Evolutionary conservation across 139 green algal genomes (phyloP).

Genomic region (Haematococcus lacustris): DNA sequence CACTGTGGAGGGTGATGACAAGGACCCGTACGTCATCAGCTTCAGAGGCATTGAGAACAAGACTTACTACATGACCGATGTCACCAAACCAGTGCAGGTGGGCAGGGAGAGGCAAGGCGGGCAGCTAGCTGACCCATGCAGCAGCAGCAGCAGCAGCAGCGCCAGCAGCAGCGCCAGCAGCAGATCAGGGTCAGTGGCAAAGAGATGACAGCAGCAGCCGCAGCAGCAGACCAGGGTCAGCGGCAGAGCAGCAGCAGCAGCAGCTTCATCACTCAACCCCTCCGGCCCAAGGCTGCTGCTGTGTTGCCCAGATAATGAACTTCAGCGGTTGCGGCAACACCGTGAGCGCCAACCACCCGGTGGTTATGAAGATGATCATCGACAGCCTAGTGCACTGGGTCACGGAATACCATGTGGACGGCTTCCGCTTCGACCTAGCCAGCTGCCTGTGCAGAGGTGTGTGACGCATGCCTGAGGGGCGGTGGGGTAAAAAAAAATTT

Average conservation of each 20-base stretch:
- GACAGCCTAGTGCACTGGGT: slow-evolving; percentile 69
- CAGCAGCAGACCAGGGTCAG: too few relatives aligned
- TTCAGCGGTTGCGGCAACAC: slow-evolving; percentile 87
- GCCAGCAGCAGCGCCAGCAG: too few relatives aligned
- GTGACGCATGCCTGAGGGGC: too few relatives aligned
- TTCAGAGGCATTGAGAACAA: slow-evolving; percentile 72
- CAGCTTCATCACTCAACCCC: too few relatives aligned
- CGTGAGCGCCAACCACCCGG: slow-evolving; percentile 78
- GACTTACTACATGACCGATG: slow-evolving; percentile 69
- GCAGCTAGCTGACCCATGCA: too few relatives aligned
- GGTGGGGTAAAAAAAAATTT: too few relatives aligned
- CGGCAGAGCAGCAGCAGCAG: too few relatives aligned
- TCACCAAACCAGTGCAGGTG: neutral
- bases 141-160: too few relatives aligned
- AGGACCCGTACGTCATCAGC: slow-evolving; percentile 64
- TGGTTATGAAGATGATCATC: slow-evolving; percentile 65
- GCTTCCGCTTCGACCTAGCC: slow-evolving; percentile 95
- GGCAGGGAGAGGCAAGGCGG: too few relatives aligned
- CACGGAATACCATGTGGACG: slow-evolving; percentile 87
- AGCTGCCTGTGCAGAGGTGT: slow-evolving; percentile 76
- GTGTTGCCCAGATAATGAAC: slow-evolving; percentile 76
- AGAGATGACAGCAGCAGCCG: too few relatives aligned
- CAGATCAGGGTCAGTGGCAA: too few relatives aligned
- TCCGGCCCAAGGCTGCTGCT: too few relatives aligned
- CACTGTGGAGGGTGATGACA: slow-evolving; percentile 77